These are phyloP conservation scores for Albatrellus ellisii DNA, from an alignment of 768 basidiomycete species.

Conservation along the genomic window DNA sequence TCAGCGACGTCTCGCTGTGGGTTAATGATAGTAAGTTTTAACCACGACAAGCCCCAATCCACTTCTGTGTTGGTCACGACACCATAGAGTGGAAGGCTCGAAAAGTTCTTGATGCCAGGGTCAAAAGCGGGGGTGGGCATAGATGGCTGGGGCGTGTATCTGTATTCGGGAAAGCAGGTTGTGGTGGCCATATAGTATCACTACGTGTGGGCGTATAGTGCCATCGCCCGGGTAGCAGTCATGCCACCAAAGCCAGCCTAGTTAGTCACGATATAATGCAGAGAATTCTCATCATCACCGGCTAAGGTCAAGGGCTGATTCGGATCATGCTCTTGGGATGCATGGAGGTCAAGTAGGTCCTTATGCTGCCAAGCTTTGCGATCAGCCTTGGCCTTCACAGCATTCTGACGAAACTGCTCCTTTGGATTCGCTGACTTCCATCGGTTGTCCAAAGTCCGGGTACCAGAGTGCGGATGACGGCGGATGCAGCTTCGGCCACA, in stretches of 20 bases:
- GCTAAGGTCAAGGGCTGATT: conserved; percentile 56
- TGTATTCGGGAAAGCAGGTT: conserved; percentile 18
- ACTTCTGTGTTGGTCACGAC: too few relatives aligned
- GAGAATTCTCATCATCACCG: conserved; percentile 34
- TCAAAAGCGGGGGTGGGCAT: too few relatives aligned
- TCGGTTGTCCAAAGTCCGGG: conserved; percentile 24
- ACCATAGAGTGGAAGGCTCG: conserved; percentile 52
- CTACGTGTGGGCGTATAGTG: conserved; percentile 45
- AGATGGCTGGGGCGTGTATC: too few relatives aligned
- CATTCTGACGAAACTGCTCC: conserved; percentile 68
- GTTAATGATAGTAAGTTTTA: too few relatives aligned
- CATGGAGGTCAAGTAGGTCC: conserved; percentile 56
- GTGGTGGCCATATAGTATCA: too few relatives aligned
- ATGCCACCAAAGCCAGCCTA: conserved; percentile 10
- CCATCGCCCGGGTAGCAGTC: conserved; percentile 18
- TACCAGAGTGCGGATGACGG: conserved; percentile 30
- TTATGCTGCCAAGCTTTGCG: conserved; percentile 55
- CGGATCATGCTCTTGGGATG: conserved; percentile 53
- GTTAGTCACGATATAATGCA: conserved; percentile 14
- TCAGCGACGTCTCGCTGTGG: too few relatives aligned
- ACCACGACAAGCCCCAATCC: too few relatives aligned
- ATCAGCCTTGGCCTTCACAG: conserved; percentile 78
- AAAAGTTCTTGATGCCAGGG: conserved; percentile 27
- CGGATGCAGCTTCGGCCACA: conserved; percentile 78
- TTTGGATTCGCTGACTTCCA: conserved; percentile 22